A percentile compares a stretch with the other conserved stretches of the same genome.
Conservation (phyloP, 1,139 yeast genomes). For the Suhomyces kunorum region DNA sequence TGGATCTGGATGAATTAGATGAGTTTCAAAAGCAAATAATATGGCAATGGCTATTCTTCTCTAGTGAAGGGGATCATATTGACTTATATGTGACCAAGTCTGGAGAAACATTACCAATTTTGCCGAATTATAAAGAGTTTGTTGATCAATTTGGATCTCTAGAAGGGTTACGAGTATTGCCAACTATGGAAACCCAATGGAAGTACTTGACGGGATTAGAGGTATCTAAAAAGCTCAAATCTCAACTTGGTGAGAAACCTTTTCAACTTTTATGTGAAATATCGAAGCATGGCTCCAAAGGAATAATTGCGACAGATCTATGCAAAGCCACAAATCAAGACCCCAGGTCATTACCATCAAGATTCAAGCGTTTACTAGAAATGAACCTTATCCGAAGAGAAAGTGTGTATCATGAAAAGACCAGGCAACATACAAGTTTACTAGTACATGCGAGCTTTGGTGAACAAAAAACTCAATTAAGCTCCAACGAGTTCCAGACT, state of each 20-base stretch:
- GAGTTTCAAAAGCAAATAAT: constrained; percentile 38
- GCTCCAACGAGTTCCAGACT: constrained; percentile 20
- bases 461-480: constrained; percentile 14
- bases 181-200: constrained; percentile 45
- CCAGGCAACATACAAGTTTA: constrained; percentile 50
- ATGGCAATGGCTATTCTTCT: constrained; percentile 45
- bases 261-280: constrained; percentile 48
- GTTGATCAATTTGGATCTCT: constrained; percentile 19
- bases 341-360: constrained; percentile 65
- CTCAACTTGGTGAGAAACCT: constrained; percentile 44
- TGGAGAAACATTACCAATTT: constrained; percentile 19
- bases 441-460: constrained; percentile 50
- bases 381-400: constrained; percentile 48
- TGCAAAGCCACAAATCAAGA: constrained; percentile 64
- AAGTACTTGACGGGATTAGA: constrained; percentile 42
- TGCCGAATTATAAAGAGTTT: constrained; percentile 26
- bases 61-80: constrained; percentile 19
- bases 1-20: constrained; percentile 27
- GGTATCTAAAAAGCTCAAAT: constrained; percentile 32
- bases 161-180: constrained; percentile 27
- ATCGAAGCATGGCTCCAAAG: constrained; percentile 55
- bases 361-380: constrained; percentile 57
- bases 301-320: constrained; percentile 60
- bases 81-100: constrained; percentile 24
- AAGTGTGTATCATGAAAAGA: constrained; percentile 39